Conservation (phyloP, 2,329 filamentous ascomycete genomes). For the Sporothrix pallida region DNA sequence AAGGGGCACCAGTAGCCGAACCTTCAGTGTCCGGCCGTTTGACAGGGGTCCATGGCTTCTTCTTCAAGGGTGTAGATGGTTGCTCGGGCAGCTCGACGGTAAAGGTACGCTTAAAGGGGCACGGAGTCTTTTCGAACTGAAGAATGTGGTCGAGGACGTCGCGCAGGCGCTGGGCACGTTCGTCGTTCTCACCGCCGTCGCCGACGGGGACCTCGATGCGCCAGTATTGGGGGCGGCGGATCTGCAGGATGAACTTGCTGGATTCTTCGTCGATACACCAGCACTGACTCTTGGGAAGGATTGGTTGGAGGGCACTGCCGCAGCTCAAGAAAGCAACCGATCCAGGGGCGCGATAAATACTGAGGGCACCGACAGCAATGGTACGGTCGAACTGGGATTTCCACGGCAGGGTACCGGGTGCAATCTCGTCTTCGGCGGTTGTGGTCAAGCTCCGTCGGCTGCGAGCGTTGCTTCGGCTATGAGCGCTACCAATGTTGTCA, state of each 20-base stretch:
- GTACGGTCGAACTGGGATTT: conserved; percentile 78
- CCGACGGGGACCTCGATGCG: conserved; percentile 81
- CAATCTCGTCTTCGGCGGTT: conserved; percentile 48
- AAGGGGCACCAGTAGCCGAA: conserved; percentile 41
- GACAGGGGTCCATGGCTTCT: conserved; percentile 70
- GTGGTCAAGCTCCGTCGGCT: conserved; percentile 32
- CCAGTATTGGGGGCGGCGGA: conserved; percentile 84
- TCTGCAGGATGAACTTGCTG: conserved; percentile 83
- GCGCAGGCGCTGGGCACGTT: conserved; percentile 70
- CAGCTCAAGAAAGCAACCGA: conserved; percentile 89
- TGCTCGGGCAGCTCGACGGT: conserved; percentile 74
- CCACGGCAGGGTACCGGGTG: conserved; percentile 72
- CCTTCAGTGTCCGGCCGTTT: conserved; percentile 41
- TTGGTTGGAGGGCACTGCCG: conserved; percentile 80
- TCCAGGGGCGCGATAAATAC: conserved; percentile 84
- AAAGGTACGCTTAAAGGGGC: conserved; percentile 81
- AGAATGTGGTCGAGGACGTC: conserved; percentile 73
- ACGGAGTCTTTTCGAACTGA: conserved; percentile 85
- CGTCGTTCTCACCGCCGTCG: conserved; percentile 63
- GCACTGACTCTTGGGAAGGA: conserved; percentile 87
- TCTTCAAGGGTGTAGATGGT: conserved; percentile 67
- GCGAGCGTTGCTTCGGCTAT: conserved; percentile 37
- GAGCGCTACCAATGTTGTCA: conserved; percentile 44
- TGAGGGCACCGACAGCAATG: conserved; percentile 76
- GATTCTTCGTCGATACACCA: conserved; percentile 89